phyloP scores from a whole-genome alignment of 163 green algal genomes.

The Chlorella variabilis region DNA sequence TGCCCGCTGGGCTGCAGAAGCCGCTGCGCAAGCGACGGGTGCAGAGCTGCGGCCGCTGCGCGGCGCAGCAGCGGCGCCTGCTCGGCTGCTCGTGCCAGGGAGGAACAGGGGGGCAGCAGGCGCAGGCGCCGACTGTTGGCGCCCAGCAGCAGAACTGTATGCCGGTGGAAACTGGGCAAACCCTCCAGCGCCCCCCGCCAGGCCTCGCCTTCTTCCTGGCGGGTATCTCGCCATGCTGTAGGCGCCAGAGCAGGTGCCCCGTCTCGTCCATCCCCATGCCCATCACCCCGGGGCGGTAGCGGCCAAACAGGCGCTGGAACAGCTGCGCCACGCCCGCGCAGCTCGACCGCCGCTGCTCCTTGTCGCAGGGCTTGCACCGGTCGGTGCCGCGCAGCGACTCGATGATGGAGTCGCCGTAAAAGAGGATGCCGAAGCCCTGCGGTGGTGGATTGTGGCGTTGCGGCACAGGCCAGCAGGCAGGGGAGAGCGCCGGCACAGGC shows the following conservation, averaged over 20 bases:
- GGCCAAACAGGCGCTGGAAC: conserved; percentile 9
- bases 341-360: not conserved
- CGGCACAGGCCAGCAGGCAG: not conserved
- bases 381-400: conserved; percentile 25
- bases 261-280: conserved; percentile 18
- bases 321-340: not conserved
- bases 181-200: too few relatives aligned
- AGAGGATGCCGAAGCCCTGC: conserved; percentile 17
- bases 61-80: too few relatives aligned
- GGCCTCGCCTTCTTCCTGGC: not conserved
- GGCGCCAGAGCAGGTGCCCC: conserved; percentile 24
- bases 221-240: conserved; percentile 15
- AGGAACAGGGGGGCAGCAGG: too few relatives aligned
- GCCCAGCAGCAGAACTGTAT: too few relatives aligned
- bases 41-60: not conserved
- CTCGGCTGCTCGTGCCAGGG: too few relatives aligned
- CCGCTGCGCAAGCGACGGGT: too few relatives aligned
- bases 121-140: too few relatives aligned
- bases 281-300: conserved; percentile 3
- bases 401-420: conserved; percentile 21
- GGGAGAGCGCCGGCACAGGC: not conserved
- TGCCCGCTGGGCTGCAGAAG: too few relatives aligned
- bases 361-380: conserved; percentile 12
- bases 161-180: too few relatives aligned
- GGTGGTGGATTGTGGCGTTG: too few relatives aligned